These are phyloP conservation scores for Candida mesenterica DNA, from an alignment of 1,139 yeast species.

Conservation along the genomic window DNA sequence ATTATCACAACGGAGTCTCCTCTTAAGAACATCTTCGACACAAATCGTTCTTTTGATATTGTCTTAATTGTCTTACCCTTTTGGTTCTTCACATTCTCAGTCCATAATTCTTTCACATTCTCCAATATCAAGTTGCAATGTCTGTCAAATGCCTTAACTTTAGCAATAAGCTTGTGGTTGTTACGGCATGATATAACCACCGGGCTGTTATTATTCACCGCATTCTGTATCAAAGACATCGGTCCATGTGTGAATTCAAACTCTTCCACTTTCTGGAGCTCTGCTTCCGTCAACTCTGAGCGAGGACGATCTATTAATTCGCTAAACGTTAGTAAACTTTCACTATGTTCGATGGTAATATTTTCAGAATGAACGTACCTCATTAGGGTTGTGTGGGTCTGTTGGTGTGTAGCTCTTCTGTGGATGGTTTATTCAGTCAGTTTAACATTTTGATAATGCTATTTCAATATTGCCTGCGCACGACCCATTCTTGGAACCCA, in stretches of 20 bases:
- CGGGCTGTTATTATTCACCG: constrained; percentile 71
- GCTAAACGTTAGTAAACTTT: constrained; percentile 30
- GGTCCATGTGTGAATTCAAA: constrained; percentile 93
- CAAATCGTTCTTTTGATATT: constrained; percentile 77
- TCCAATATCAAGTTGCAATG: constrained; percentile 93
- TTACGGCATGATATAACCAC: constrained; percentile 89
- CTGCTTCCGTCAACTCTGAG: constrained; percentile 77
- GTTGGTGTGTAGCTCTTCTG: neutral
- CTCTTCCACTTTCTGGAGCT: constrained; percentile 80
- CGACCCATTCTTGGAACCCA: no score
- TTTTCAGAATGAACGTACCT: constrained; percentile 10
- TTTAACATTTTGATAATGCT: no score
- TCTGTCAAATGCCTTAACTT: constrained; percentile 92
- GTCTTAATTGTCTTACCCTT: constrained; percentile 73
- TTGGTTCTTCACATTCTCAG: constrained; percentile 61
- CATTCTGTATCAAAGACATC: constrained; percentile 76
- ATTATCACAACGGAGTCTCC: constrained; percentile 94
- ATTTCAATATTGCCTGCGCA: no score
- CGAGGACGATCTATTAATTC: constrained; percentile 70
- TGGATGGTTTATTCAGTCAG: no score
- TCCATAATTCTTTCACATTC: constrained; percentile 91
- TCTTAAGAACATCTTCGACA: constrained; percentile 84
- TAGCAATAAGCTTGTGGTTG: constrained; percentile 85
- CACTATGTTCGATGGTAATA: neutral
- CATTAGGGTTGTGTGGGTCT: constrained; percentile 9